A percentile compares a stretch with the other conserved stretches of the same genome.
Conservation (phyloP, 331 rosid species). For the Prunus yedoensis region DNA sequence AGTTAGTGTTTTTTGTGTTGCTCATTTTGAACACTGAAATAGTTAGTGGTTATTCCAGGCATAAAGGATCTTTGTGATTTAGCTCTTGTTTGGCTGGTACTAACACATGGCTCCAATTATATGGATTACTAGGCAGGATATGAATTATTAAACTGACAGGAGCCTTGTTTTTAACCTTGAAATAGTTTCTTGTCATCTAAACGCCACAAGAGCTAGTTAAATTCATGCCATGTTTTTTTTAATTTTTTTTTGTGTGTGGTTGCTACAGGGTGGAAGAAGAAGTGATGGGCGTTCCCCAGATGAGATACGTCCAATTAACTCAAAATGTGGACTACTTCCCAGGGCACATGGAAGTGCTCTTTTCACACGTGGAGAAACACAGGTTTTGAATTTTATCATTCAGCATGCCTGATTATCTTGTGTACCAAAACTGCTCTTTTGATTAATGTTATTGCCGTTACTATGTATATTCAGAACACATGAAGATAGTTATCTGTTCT, state of each 20-base stretch:
- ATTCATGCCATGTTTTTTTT: not conserved
- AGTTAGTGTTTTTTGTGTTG: no score
- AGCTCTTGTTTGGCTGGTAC: no score
- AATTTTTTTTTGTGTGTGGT: slow-evolving; percentile 18
- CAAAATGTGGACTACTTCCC: slow-evolving; percentile 86
- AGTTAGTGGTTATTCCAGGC: no score
- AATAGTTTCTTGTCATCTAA: not conserved
- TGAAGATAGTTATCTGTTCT: not conserved
- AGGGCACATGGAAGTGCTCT: slow-evolving; percentile 98
- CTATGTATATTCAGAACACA: not conserved
- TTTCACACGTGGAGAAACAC: slow-evolving; percentile 97
- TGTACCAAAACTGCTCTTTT: not conserved
- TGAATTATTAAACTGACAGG: not conserved
- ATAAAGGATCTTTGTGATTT: no score
- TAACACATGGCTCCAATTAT: no score
- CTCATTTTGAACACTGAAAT: no score
- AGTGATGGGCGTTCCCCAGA: slow-evolving; percentile 83
- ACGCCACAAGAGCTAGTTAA: not conserved
- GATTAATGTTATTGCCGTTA: not conserved
- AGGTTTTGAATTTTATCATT: slow-evolving; percentile 43
- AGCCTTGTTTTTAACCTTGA: not conserved
- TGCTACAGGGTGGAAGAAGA: slow-evolving; percentile 79
- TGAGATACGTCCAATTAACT: slow-evolving; percentile 75
- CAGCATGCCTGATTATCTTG: slow-evolving; percentile 3
- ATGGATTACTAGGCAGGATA: no score